A percentile compares a stretch with the other conserved stretches of the same genome.
These are phyloP conservation scores for Pseudocercospora eumusae DNA, from an alignment of 2,329 filamentous ascomycete species.

Conservation along the genomic window DNA sequence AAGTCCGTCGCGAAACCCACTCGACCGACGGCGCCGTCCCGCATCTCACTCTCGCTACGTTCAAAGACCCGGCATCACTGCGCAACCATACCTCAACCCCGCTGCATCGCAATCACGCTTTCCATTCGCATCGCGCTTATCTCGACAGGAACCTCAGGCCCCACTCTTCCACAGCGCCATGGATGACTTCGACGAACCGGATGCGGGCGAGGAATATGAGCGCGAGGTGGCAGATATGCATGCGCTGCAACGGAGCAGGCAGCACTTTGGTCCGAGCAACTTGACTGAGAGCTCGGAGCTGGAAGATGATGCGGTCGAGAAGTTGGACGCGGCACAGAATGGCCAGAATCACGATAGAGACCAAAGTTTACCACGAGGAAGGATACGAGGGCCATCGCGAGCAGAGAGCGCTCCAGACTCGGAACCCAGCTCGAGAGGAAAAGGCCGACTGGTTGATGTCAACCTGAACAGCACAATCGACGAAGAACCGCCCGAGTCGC, in stretches of 20 bases:
- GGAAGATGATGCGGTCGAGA: constrained; percentile 61
- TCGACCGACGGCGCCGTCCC: constrained; percentile 47
- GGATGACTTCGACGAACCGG: constrained; percentile 88
- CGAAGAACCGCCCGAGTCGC: constrained; percentile 44
- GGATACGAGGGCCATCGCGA: constrained; percentile 42
- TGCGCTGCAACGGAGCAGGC: constrained; percentile 83
- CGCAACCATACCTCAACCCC: constrained; percentile 70
- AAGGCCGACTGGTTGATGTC: constrained; percentile 76
- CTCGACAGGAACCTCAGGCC: constrained; percentile 66
- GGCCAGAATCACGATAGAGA: constrained; percentile 44
- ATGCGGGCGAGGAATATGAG: constrained; percentile 63
- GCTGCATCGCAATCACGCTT: constrained; percentile 73
- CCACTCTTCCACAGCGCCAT: constrained; percentile 92
- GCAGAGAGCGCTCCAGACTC: constrained; percentile 46
- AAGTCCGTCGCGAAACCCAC: constrained; percentile 50
- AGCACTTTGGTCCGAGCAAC: constrained; percentile 81
- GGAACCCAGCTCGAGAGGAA: constrained; percentile 58
- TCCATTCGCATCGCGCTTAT: constrained; percentile 75
- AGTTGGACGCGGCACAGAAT: constrained; percentile 44
- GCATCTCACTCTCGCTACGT: constrained; percentile 51
- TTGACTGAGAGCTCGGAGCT: constrained; percentile 83
- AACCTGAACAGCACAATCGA: constrained; percentile 70
- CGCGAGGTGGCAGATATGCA: constrained; percentile 92
- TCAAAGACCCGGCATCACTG: constrained; percentile 58
- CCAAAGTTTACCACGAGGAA: constrained; percentile 42